Evolutionary conservation across 208 protist genomes (phyloP).

Genomic region (Acanthamoeba triangularis): DNA sequence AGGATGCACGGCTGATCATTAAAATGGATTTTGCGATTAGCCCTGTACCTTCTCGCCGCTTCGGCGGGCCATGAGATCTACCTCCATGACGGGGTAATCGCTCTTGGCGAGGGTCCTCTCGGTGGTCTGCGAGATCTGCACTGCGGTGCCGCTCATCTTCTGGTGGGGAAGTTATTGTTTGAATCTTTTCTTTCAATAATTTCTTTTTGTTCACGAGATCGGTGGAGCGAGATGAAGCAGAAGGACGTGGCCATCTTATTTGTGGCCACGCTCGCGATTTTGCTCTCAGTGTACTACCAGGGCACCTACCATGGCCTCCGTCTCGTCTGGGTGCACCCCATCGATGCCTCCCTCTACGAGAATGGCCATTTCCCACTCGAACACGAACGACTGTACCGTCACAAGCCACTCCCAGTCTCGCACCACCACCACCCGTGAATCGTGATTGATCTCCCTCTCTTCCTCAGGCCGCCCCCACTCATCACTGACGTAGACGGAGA

Average conservation of each 20-base stretch:
- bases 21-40: not conserved
- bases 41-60: not conserved
- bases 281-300: slow-evolving; percentile 48
- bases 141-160: not conserved
- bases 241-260: slow-evolving; percentile 61
- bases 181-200: not conserved
- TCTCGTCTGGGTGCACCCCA: slow-evolving; percentile 53
- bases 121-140: slow-evolving; percentile 36
- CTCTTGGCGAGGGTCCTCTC: slow-evolving; percentile 12
- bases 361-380: slow-evolving; percentile 66
- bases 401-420: not conserved
- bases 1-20: not conserved
- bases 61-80: slow-evolving; percentile 44
- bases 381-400: slow-evolving; percentile 56
- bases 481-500: slow-evolving; percentile 85
- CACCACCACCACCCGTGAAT: not conserved
- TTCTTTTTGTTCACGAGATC: not conserved
- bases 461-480: slow-evolving; percentile 75
- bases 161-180: not conserved
- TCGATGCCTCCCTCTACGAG: slow-evolving; percentile 58
- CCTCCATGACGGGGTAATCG: slow-evolving; percentile 50
- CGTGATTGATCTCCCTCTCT: not conserved
- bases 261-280: slow-evolving; percentile 3
- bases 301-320: not conserved
- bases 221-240: slow-evolving; percentile 62